Evolutionary conservation across 192 early-diverging fungal genomes (phyloP).

Genomic region (Coemansia sp.): DNA sequence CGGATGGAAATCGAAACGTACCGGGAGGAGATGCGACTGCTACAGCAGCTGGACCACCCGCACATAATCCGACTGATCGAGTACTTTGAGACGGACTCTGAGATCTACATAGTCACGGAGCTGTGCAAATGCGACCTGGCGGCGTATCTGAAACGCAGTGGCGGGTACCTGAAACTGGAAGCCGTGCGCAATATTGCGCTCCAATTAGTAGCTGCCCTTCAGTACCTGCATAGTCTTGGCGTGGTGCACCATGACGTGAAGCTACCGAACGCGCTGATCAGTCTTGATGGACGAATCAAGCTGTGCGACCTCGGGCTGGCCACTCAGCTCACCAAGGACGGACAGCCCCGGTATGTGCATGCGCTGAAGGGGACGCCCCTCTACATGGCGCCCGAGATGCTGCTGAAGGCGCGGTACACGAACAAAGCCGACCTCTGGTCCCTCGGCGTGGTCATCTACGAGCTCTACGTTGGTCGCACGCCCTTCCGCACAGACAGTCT

Average conservation of each 20-base stretch:
- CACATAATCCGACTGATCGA: slow-evolving; percentile 56
- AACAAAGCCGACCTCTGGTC: slow-evolving; percentile 57
- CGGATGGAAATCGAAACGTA: slow-evolving; percentile 49
- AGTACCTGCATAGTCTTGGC: slow-evolving; percentile 63
- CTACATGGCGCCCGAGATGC: slow-evolving; percentile 53
- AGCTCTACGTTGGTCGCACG: slow-evolving; percentile 54
- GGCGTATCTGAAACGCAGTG: slow-evolving; percentile 34
- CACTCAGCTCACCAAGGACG: slow-evolving; percentile 49
- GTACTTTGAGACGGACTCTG: slow-evolving; percentile 48
- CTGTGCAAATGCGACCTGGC: slow-evolving; percentile 55
- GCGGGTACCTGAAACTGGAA: slow-evolving; percentile 47
- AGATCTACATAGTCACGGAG: slow-evolving; percentile 57
- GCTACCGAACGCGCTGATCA: slow-evolving; percentile 64
- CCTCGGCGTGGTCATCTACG: slow-evolving; percentile 54
- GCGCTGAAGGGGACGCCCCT: slow-evolving; percentile 52
- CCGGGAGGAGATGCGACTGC: slow-evolving; percentile 53
- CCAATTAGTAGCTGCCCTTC: slow-evolving; percentile 63
- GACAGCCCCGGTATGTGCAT: slow-evolving; percentile 38
- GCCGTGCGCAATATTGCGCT: slow-evolving; percentile 42
- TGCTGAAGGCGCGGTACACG: slow-evolving; percentile 50
- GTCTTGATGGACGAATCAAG: slow-evolving; percentile 59
- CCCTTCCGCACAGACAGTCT: slow-evolving; percentile 51
- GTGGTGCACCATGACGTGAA: slow-evolving; percentile 78
- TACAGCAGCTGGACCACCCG: slow-evolving; percentile 50
- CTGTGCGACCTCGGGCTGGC: slow-evolving; percentile 58